Percentiles rank a stretch among this genome's conserved stretches.
phyloP scores from a whole-genome alignment of 2,329 filamentous ascomycete genomes.

The Cladosporium phlei region DNA sequence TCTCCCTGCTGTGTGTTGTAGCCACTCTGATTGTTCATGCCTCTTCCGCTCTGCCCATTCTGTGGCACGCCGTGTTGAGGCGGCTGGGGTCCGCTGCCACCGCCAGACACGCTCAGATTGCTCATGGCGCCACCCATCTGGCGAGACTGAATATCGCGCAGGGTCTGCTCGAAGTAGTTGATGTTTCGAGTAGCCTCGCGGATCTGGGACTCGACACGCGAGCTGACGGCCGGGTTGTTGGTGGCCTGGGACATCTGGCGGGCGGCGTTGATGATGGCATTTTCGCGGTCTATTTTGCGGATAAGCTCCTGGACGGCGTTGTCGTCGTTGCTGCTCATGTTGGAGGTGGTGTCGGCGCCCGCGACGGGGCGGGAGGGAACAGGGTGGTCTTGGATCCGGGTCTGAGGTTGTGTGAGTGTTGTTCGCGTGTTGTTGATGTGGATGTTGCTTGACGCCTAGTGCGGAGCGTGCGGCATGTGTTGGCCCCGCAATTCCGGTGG shows the following conservation, averaged over 20 bases:
- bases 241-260: conserved; percentile 94
- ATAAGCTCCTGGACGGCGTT: conserved; percentile 72
- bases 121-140: conserved; percentile 64
- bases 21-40: conserved; percentile 41
- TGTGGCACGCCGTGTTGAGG: conserved; percentile 27
- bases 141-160: conserved; percentile 81
- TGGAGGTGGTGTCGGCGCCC: conserved; percentile 29
- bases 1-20: conserved; percentile 54
- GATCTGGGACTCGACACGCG: conserved; percentile 87
- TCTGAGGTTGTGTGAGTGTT: not conserved
- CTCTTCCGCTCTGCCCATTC: conserved; percentile 47
- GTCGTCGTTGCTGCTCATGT: conserved; percentile 54
- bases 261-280: conserved; percentile 87
- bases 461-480: conserved; percentile 13
- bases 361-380: conserved; percentile 8
- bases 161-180: conserved; percentile 89
- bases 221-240: conserved; percentile 85
- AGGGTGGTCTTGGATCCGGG: not conserved
- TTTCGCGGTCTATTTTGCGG: conserved; percentile 97
- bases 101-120: conserved; percentile 58
- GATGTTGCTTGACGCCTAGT: conserved; percentile 11
- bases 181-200: conserved; percentile 90
- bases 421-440: conserved; percentile 1
- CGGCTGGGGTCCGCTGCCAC: conserved; percentile 29
- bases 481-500: conserved; percentile 12